Base-by-base conservation (phyloP, 495 filamentous ascomycete species). In the Friedmanniomyces endolithicus region DNA sequence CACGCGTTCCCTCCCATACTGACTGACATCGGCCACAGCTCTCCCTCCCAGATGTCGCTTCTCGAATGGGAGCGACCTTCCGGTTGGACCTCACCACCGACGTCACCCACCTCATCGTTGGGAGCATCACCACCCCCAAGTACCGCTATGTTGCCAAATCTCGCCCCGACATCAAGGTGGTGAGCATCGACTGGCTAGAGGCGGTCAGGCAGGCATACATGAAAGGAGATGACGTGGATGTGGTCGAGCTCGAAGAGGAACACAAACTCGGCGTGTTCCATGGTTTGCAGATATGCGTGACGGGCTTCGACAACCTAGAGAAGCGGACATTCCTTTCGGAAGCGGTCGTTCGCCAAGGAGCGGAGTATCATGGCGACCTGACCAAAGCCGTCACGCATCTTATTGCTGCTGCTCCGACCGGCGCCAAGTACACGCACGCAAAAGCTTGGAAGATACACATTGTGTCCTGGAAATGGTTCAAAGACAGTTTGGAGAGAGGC, bases 131-230 rank as follows among this genome's bases (percentile, higher is more conserved):
- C 60, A 96, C 90, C 0, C 78, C 83, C 14, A 98, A 98, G 67
- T 98, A 98, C 73, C 84, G 82, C 64, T 95, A 92, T 70, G 90
- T 96, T 63, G 92, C 92, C 22, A 88, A 81, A 57, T 86, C 90
- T 65, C 78, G 92, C 27, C 76, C 82, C 33, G 92, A 98, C 65
- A 81, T 98, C 60, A 79, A 78, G 52, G 85, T 87, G 47, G 77
- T 98, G 68, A 75, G 74, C 40, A 79, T 83, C 27, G 78, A 78
- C 64, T 98, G 87, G 87, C 75, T 98, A 48, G 80, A 90, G 46
- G 88, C 87, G 24, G 81, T 96, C 19, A 79, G 88, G 12, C 70
- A 81, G 49, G 74, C 79, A 37, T 98, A 92, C 94, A 81, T 90
- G 52, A 69, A 83, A 50, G 94, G 86, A 37, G 80, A 77, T 50